Evolutionary conservation across 169 alveolate genomes (phyloP).

Genomic region (Amoebophrya sp.): DNA sequence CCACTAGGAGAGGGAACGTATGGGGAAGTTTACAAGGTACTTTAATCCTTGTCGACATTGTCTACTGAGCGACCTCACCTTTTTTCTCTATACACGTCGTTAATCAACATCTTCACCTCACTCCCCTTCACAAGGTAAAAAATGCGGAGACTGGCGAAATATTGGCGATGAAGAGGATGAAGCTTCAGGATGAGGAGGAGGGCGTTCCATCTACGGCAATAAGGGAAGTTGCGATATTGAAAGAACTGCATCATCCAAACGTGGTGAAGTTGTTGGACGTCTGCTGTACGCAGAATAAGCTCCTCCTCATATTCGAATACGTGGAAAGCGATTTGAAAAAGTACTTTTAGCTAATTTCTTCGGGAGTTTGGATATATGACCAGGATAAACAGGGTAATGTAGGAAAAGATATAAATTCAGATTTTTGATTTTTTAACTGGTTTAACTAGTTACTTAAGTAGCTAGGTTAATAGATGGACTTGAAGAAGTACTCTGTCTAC

Average conservation of each 20-base stretch:
- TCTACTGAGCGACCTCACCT: no score
- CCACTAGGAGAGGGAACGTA: constrained; percentile 53
- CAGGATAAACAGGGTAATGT: no score
- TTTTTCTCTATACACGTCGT: no score
- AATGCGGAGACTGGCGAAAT: constrained; percentile 41
- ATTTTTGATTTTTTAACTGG: no score
- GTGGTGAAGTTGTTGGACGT: constrained; percentile 42
- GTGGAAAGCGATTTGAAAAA: constrained; percentile 54
- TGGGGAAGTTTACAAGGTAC: constrained; percentile 53
- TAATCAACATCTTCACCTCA: no score
- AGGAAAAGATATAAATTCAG: no score
- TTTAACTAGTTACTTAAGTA: no score
- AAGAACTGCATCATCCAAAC: constrained; percentile 31
- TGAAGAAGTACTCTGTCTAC: no score
- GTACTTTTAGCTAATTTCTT: no score
- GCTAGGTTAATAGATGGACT: no score
- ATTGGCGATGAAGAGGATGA: constrained; percentile 63
- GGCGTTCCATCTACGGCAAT: constrained; percentile 64
- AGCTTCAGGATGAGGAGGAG: constrained; percentile 47
- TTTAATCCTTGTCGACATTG: neutral
- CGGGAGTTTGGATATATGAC: no score
- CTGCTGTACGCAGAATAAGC: neutral
- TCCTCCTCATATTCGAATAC: constrained; percentile 55
- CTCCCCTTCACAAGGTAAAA: neutral
- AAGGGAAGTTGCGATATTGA: constrained; percentile 41